Evolutionary conservation across 23 red algal genomes (phyloP).

Genomic region (Agarophyton chilense): DNA sequence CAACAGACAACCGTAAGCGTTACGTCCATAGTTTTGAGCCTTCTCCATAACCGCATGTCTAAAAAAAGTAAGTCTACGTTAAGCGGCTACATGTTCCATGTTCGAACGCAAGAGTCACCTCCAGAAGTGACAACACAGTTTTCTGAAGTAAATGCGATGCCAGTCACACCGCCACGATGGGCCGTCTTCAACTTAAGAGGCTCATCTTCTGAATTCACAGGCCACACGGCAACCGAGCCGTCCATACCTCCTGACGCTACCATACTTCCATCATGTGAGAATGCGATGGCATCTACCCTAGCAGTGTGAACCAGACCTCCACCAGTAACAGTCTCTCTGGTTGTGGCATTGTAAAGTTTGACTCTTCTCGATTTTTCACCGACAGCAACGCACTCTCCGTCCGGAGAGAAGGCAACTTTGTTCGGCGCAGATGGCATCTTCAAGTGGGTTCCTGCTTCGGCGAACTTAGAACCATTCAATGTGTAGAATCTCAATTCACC

Average conservation of each 20-base stretch:
- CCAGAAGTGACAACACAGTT: conserved; percentile 62
- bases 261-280: conserved; percentile 44
- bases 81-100: conserved; percentile 62
- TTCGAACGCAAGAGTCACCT: conserved; percentile 67
- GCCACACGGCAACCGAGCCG: conserved; percentile 71
- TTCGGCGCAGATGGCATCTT: conserved; percentile 62
- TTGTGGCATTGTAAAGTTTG: conserved; percentile 59
- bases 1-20: too few relatives aligned
- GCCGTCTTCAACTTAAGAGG: conserved; percentile 53
- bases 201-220: conserved; percentile 60
- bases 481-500: conserved; percentile 76
- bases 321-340: conserved; percentile 39
- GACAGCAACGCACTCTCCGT: conserved; percentile 60
- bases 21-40: neutral
- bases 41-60: neutral
- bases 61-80: conserved; percentile 16
- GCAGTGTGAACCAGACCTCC: conserved; percentile 73
- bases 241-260: conserved; percentile 74
- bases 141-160: conserved; percentile 47
- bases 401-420: conserved; percentile 63
- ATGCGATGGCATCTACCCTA: conserved; percentile 72
- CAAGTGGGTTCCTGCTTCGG: conserved; percentile 29
- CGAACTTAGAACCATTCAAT: conserved; percentile 14
- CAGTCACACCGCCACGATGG: conserved; percentile 73
- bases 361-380: conserved; percentile 83